Percentiles rank a stretch among this genome's conserved stretches.
These are phyloP conservation scores for Fusarium luffae DNA, from an alignment of 2,329 filamentous ascomycete genomes.

Conservation along the genomic window DNA sequence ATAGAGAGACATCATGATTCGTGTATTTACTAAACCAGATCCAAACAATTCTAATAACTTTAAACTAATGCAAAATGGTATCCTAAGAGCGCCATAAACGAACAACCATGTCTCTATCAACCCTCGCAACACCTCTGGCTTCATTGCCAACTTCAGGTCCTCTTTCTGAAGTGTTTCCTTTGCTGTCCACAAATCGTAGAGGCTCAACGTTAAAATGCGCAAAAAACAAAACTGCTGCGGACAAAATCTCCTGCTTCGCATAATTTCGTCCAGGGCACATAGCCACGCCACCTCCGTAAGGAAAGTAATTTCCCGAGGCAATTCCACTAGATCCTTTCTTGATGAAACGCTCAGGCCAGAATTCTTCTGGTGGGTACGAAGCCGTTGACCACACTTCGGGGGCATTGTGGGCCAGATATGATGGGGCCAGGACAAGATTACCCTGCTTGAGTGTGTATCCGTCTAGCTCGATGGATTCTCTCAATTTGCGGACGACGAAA, in stretches of 20 bases:
- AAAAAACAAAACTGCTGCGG: slow-evolving; percentile 34
- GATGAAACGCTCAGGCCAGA: slow-evolving; percentile 41
- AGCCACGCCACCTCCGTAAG: slow-evolving; percentile 42
- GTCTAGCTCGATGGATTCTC: slow-evolving; percentile 38
- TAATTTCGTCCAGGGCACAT: slow-evolving; percentile 46
- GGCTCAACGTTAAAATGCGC: slow-evolving; percentile 37
- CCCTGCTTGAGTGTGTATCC: slow-evolving; percentile 38
- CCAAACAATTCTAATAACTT: neutral
- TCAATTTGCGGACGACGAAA: slow-evolving; percentile 40
- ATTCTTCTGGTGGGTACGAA: slow-evolving; percentile 30
- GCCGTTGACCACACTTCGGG: slow-evolving; percentile 31
- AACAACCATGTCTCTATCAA: slow-evolving; percentile 39
- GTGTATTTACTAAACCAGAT: neutral
- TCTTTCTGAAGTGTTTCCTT: slow-evolving; percentile 30
- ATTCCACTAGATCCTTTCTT: slow-evolving; percentile 24
- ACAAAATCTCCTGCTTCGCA: slow-evolving; percentile 44
- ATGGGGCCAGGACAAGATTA: slow-evolving; percentile 40
- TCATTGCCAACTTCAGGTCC: slow-evolving; percentile 40
- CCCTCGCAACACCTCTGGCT: slow-evolving; percentile 39
- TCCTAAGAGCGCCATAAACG: slow-evolving; percentile 24
- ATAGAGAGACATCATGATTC: neutral
- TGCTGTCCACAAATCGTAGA: slow-evolving; percentile 18
- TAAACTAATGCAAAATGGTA: neutral
- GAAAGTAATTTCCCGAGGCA: slow-evolving; percentile 39
- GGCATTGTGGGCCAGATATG: slow-evolving; percentile 39